These are phyloP conservation scores for Cucumis melo DNA, from an alignment of 306 rosid genomes.

Conservation along the genomic window DNA sequence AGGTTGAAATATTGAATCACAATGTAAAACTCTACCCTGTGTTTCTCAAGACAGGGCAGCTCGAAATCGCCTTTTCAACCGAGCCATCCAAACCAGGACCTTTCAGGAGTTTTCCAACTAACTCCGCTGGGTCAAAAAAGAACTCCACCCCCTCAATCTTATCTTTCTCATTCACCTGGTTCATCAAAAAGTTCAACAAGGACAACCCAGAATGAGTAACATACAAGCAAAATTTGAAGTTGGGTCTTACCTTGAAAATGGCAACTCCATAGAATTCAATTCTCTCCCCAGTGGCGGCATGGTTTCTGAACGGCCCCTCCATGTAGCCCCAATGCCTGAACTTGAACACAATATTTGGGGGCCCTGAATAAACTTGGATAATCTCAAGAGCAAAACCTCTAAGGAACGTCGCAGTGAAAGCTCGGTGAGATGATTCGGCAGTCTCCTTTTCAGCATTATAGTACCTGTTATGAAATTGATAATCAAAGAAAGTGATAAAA, in stretches of 20 bases:
- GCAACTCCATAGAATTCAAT: constrained; percentile 40
- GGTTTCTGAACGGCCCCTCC: constrained; percentile 66
- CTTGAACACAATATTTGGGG: constrained; percentile 45
- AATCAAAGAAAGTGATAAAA: too few species aligned
- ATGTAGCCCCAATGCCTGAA: constrained; percentile 76
- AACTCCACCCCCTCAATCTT: constrained; percentile 25
- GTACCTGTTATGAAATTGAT: constrained; percentile 3
- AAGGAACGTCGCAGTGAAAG: constrained; percentile 42
- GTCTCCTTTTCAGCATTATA: constrained; percentile 47
- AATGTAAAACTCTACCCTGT: constrained; percentile 8
- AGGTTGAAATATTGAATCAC: not conserved
- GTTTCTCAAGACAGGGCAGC: constrained; percentile 20
- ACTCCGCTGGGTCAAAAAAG: constrained; percentile 19
- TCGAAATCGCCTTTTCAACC: constrained; percentile 4
- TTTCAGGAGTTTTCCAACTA: constrained; percentile 20
- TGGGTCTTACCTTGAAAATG: constrained; percentile 30
- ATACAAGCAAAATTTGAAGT: not conserved
- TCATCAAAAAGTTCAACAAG: not conserved
- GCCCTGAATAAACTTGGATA: constrained; percentile 36
- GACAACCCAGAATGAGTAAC: not conserved
- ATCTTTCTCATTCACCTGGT: constrained; percentile 13
- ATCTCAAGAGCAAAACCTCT: constrained; percentile 62
- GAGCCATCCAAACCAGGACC: constrained; percentile 8
- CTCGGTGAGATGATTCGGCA: constrained; percentile 34
- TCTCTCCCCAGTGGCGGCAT: constrained; percentile 38